Conservation (phyloP, 176 grass and related monocot genomes). For the Lolium perenne region DNA sequence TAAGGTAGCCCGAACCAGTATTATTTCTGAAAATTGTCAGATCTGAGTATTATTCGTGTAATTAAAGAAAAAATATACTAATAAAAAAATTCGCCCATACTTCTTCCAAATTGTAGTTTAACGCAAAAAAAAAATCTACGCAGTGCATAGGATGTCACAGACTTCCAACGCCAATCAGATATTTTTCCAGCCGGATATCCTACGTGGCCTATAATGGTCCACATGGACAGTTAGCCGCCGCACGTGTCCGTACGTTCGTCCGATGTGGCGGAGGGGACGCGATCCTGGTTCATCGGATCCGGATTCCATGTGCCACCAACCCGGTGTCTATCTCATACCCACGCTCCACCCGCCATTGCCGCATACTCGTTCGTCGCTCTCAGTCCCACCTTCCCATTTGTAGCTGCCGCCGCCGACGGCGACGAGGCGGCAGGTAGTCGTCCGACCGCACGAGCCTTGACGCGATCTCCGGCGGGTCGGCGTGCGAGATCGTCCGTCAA, state of each 20-base stretch:
- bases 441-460: background rate
- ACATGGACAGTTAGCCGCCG: background rate
- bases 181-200: too few species aligned
- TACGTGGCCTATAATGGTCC: background rate
- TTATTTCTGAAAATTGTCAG: too few species aligned
- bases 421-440: background rate
- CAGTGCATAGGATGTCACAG: too few species aligned
- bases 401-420: constrained; percentile 15
- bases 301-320: background rate
- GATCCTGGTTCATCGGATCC: background rate
- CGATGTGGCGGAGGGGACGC: background rate
- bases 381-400: background rate
- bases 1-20: too few species aligned
- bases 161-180: too few species aligned
- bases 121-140: too few species aligned
- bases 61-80: too few species aligned
- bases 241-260: background rate
- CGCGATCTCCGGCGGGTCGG: background rate
- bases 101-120: too few species aligned
- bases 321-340: background rate
- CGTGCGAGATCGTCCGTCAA: background rate
- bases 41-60: too few species aligned
- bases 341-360: background rate
- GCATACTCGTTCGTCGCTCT: background rate
- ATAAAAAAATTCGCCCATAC: too few species aligned